phyloP scores from a whole-genome alignment of 192 early-diverging fungal genomes.

The Glomus cerebriforme region DNA sequence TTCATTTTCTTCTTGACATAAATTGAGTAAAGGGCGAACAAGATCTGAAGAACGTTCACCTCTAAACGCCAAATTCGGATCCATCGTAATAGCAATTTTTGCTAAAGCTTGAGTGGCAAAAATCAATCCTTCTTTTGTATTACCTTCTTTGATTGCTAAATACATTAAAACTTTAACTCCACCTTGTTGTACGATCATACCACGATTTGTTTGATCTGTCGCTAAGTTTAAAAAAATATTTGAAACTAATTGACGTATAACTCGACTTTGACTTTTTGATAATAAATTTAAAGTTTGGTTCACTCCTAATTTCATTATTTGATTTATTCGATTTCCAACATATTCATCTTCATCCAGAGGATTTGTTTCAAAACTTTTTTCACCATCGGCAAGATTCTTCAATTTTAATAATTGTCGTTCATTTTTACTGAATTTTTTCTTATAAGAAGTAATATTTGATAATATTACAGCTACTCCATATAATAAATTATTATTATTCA shows the following conservation, averaged over 20 bases:
- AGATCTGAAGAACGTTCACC: constrained; percentile 66
- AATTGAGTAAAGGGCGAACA: constrained; percentile 67
- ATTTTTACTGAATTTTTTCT: constrained; percentile 69
- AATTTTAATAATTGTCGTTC: constrained; percentile 81
- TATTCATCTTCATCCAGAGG: constrained; percentile 60
- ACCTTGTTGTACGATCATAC: constrained; percentile 83
- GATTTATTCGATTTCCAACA: constrained; percentile 59
- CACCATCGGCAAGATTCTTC: constrained; percentile 59
- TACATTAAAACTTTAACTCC: constrained; percentile 64
- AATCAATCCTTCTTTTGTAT: constrained; percentile 36
- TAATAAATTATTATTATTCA: constrained; percentile 54
- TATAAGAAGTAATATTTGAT: constrained; percentile 73
- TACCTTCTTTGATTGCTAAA: constrained; percentile 43
- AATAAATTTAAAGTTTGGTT: constrained; percentile 58
- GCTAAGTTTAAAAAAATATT: constrained; percentile 72
- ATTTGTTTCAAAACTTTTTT: constrained; percentile 40
- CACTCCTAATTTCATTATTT: constrained; percentile 60
- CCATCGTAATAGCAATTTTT: constrained; percentile 89
- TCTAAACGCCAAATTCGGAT: constrained; percentile 86
- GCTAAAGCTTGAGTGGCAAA: constrained; percentile 83
- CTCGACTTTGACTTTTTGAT: constrained; percentile 56
- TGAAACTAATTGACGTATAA: constrained; percentile 62
- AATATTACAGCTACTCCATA: constrained; percentile 79
- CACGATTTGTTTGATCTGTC: constrained; percentile 68
- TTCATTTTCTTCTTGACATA: constrained; percentile 62